Conservation (phyloP, 768 basidiomycete species). For the Pilatotrama ljubarskyi region DNA sequence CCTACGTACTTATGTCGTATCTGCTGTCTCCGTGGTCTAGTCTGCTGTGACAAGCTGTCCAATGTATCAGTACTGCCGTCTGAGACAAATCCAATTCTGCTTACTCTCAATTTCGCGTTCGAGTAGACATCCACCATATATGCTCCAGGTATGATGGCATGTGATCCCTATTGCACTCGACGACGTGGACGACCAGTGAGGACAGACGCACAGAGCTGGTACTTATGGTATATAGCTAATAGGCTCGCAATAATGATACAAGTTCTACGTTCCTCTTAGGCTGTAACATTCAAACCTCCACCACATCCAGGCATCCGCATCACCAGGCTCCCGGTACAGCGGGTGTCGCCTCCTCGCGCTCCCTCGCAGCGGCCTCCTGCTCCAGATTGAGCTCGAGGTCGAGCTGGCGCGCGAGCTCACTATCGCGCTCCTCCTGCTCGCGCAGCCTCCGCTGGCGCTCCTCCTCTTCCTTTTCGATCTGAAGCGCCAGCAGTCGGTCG, state of each 20-base stretch:
- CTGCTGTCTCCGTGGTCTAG: slow-evolving; percentile 20
- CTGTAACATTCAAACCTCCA: too few species aligned
- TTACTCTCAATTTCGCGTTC: neutral
- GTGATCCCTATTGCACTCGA: too few species aligned
- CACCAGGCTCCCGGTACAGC: neutral
- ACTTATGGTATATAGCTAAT: neutral
- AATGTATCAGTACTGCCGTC: slow-evolving; percentile 20
- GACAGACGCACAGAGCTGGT: too few species aligned
- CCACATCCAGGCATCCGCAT: too few species aligned
- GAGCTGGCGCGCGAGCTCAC: slow-evolving; percentile 52
- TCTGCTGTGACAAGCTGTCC: slow-evolving; percentile 21
- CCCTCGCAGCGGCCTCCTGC: neutral
- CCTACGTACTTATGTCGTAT: slow-evolving; percentile 25
- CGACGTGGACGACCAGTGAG: too few species aligned
- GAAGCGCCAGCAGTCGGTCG: slow-evolving; percentile 21
- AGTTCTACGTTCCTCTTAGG: neutral
- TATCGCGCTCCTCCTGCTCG: slow-evolving; percentile 39
- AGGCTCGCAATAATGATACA: neutral
- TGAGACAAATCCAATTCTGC: slow-evolving; percentile 9
- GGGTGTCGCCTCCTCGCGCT: neutral
- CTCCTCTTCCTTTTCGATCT: slow-evolving; percentile 36
- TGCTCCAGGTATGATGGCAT: too few species aligned
- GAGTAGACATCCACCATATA: too few species aligned
- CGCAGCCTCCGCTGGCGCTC: slow-evolving; percentile 44
- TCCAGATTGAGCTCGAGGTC: slow-evolving; percentile 54